A percentile compares a stretch with the other conserved stretches of the same genome.
These are phyloP conservation scores for Bipolaris gigantea DNA, from an alignment of 2,329 filamentous ascomycete species.

Conservation along the genomic window DNA sequence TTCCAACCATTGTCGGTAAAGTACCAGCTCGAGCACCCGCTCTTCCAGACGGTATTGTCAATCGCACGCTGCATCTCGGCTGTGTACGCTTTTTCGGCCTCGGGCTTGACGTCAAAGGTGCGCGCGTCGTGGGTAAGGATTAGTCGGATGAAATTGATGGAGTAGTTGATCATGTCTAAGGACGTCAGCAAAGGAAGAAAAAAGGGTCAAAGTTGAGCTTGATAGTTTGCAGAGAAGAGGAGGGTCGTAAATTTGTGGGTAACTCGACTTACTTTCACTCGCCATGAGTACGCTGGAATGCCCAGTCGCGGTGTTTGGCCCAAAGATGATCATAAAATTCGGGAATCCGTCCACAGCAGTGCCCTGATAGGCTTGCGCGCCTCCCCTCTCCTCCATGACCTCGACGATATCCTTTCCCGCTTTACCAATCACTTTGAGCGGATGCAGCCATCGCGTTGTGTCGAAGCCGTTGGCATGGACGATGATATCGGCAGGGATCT, in stretches of 20 bases:
- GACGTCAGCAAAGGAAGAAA: too few species aligned
- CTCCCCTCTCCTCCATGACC: slow-evolving; percentile 62
- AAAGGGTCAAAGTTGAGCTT: background rate
- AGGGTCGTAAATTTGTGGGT: background rate
- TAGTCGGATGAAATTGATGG: slow-evolving; percentile 60
- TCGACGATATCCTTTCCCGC: slow-evolving; percentile 55
- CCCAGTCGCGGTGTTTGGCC: slow-evolving; percentile 65
- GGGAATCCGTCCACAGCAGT: slow-evolving; percentile 59
- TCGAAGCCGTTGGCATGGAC: slow-evolving; percentile 65
- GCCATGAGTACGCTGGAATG: slow-evolving; percentile 64
- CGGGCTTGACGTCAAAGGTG: slow-evolving; percentile 86
- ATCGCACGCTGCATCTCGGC: slow-evolving; percentile 46
- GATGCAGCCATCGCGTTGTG: slow-evolving; percentile 58
- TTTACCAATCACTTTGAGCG: slow-evolving; percentile 57
- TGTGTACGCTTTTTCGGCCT: slow-evolving; percentile 65
- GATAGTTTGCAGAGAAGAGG: background rate
- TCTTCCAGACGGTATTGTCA: slow-evolving; percentile 57
- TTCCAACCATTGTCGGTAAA: slow-evolving; percentile 74
- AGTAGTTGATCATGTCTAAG: slow-evolving; percentile 59
- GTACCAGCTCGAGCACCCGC: slow-evolving; percentile 64
- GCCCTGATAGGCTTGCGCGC: slow-evolving; percentile 63
- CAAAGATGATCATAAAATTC: slow-evolving; percentile 66
- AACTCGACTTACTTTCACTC: slow-evolving; percentile 50
- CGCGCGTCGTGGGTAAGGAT: slow-evolving; percentile 86
- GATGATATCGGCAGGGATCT: slow-evolving; percentile 61